These are phyloP conservation scores for Gloeopeniophorella convolvens DNA, from an alignment of 768 basidiomycete genomes.

Conservation along the genomic window DNA sequence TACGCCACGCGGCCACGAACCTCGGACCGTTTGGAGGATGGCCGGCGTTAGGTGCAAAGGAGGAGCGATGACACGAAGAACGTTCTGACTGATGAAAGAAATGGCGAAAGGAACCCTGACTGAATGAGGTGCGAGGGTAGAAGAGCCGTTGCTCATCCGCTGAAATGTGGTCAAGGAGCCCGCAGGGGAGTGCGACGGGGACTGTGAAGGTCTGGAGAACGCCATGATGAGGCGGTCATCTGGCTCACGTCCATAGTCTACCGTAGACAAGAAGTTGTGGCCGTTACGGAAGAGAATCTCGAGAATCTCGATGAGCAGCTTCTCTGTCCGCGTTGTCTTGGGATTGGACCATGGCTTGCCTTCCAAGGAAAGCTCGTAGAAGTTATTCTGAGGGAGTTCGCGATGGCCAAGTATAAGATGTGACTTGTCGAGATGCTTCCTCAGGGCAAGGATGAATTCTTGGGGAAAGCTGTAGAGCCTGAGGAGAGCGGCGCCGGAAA, in stretches of 20 bases:
- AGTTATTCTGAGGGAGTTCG: conserved; percentile 50
- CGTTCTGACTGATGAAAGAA: conserved; percentile 61
- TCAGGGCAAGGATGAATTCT: conserved; percentile 45
- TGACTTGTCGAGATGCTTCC: conserved; percentile 46
- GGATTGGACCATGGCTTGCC: conserved; percentile 70
- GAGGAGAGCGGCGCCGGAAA: conserved; percentile 56
- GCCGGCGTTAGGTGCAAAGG: conserved; percentile 72
- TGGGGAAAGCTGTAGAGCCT: conserved; percentile 65
- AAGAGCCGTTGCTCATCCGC: conserved; percentile 20
- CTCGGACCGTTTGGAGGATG: conserved; percentile 71
- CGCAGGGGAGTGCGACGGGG: conserved; percentile 27
- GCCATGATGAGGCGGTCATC: conserved; percentile 69
- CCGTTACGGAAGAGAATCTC: conserved; percentile 56
- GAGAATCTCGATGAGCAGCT: conserved; percentile 62
- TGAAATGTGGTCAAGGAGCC: conserved; percentile 30
- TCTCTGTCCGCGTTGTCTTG: conserved; percentile 60
- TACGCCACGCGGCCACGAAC: conserved; percentile 75
- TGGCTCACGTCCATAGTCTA: conserved; percentile 72
- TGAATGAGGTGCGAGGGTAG: not conserved
- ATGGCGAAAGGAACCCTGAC: conserved; percentile 49
- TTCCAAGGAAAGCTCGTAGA: conserved; percentile 60
- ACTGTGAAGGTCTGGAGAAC: conserved; percentile 48
- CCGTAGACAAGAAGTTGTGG: conserved; percentile 55
- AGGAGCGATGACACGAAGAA: conserved; percentile 70
- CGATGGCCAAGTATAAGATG: conserved; percentile 40